Conservation (phyloP, 805 yeast species). For the Kluyveromyces starmeri region DNA sequence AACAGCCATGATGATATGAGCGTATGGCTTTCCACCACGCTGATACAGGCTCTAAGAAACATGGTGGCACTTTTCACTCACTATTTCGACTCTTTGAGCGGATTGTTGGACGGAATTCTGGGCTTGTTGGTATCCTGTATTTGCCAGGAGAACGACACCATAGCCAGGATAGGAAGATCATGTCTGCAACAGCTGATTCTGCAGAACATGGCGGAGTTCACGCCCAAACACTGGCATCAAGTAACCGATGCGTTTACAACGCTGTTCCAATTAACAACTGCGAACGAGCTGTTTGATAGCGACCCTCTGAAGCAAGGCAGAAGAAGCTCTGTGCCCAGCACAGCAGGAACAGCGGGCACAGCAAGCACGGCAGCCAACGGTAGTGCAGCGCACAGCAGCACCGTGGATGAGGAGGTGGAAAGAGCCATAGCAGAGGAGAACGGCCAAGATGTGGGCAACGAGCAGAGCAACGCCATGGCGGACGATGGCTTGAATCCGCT, state of each 20-base stretch:
- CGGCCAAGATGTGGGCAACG: conserved; percentile 31
- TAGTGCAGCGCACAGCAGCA: conserved; percentile 2
- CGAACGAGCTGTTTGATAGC: conserved; percentile 65
- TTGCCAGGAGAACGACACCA: conserved; percentile 94
- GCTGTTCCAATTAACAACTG: conserved; percentile 76
- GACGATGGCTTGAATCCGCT: conserved; percentile 4
- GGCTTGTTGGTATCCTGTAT: conserved; percentile 76
- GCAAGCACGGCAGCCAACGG: neutral
- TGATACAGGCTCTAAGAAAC: conserved; percentile 88
- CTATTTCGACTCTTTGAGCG: conserved; percentile 68
- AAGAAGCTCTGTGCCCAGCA: conserved; percentile 13
- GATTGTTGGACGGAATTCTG: conserved; percentile 70
- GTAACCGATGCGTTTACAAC: conserved; percentile 55
- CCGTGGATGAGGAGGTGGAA: conserved; percentile 23
- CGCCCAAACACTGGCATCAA: conserved; percentile 62
- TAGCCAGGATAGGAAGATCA: conserved; percentile 87
- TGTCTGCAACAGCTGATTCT: conserved; percentile 73
- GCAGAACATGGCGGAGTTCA: conserved; percentile 63
- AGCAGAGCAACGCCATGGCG: conserved; percentile 7
- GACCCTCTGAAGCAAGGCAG: conserved; percentile 34
- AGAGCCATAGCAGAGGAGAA: conserved; percentile 28
- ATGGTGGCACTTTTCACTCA: conserved; percentile 76
- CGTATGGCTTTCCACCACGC: conserved; percentile 93
- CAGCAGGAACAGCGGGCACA: conserved; percentile 1
- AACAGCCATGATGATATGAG: conserved; percentile 76